Percentiles rank a stretch among this genome's conserved stretches.
Conservation (phyloP, 345 rosid genomes). For the Linum usitatissimum region DNA sequence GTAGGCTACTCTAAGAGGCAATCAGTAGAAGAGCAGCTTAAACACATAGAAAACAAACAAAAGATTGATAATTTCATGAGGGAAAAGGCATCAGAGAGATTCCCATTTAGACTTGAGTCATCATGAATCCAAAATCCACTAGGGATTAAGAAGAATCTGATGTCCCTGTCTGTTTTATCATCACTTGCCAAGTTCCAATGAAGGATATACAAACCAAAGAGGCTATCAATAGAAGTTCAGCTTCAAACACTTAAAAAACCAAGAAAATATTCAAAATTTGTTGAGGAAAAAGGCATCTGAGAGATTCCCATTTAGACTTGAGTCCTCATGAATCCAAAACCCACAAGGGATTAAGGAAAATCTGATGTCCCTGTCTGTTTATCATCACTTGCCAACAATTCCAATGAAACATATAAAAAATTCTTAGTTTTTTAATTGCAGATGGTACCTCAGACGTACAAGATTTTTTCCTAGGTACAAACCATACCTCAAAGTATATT, state of each 20-base stretch:
- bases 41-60: not conserved
- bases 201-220: too few species aligned
- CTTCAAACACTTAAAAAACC: too few species aligned
- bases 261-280: too few species aligned
- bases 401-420: not conserved
- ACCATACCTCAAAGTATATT: conserved; percentile 46
- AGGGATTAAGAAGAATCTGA: conserved; percentile 30
- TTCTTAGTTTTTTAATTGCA: not conserved
- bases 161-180: conserved; percentile 81
- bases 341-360: conserved; percentile 9
- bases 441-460: conserved; percentile 29
- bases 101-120: conserved; percentile 34
- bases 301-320: conserved; percentile 39
- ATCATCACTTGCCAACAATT: conserved; percentile 40
- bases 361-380: conserved; percentile 86
- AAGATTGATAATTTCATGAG: not conserved
- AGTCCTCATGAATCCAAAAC: conserved; percentile 25
- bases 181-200: conserved; percentile 31
- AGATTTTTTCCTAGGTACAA: conserved; percentile 18
- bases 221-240: too few species aligned
- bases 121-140: conserved; percentile 17
- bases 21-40: not conserved
- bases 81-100: conserved; percentile 11
- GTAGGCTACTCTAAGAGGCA: conserved; percentile 12
- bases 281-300: conserved; percentile 25